phyloP scores from a whole-genome alignment of 257 asterid genomes.

The Solanum peruvianum region DNA sequence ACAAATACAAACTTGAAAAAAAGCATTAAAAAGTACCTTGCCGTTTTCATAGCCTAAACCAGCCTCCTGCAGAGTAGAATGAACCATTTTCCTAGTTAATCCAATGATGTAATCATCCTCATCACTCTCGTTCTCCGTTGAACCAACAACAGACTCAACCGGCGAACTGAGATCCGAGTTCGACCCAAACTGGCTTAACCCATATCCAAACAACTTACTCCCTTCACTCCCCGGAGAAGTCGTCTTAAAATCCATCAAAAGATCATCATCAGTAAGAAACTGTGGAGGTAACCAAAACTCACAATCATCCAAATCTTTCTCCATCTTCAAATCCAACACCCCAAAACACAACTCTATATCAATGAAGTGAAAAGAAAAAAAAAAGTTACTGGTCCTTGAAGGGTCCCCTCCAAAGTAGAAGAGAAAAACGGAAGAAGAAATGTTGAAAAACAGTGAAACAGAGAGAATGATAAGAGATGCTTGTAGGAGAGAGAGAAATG shows the following conservation, averaged over 20 bases:
- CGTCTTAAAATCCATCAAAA: conserved; percentile 1
- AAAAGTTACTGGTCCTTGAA: not conserved
- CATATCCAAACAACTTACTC: not conserved
- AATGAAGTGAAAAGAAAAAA: not conserved
- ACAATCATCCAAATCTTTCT: conserved; percentile 14
- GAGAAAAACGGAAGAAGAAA: not conserved
- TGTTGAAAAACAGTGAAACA: not conserved
- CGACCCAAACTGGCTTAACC: conserved; percentile 7
- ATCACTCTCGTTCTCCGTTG: conserved; percentile 58
- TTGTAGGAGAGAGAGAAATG: not conserved
- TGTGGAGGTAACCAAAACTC: conserved; percentile 34
- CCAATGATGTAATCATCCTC: conserved; percentile 54
- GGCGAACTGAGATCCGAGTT: conserved; percentile 61
- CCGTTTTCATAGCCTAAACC: not conserved
- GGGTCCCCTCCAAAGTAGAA: not conserved
- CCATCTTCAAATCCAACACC: conserved; percentile 4
- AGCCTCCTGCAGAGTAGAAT: conserved; percentile 21
- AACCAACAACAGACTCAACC: conserved; percentile 44
- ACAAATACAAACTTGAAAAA: no score
- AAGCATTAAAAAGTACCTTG: conserved; percentile 16
- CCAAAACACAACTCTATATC: not conserved
- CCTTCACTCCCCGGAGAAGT: not conserved
- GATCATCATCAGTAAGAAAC: conserved; percentile 25
- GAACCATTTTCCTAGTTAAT: conserved; percentile 25
- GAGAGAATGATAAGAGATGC: not conserved